Evolutionary conservation across 345 rosid species (phyloP).

Genomic region (Acer campestre): DNA sequence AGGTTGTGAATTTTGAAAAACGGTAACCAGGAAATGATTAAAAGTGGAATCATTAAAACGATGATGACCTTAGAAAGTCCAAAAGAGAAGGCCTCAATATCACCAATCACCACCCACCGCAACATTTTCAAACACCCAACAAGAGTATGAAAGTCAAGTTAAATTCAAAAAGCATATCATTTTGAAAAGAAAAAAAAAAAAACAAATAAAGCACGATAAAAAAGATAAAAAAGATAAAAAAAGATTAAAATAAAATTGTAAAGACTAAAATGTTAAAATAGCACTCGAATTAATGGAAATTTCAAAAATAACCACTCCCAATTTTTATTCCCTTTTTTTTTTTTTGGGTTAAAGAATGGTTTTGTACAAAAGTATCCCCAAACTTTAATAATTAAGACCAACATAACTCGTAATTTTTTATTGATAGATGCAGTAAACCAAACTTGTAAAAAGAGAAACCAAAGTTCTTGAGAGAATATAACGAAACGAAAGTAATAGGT

Average conservation of each 20-base stretch:
- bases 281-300: no score
- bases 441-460: no score
- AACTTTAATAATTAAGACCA: no score
- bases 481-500: no score
- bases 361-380: background rate
- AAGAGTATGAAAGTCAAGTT: no score
- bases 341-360: background rate
- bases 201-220: background rate
- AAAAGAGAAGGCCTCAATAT: background rate
- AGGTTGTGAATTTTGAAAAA: background rate
- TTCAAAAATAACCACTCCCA: no score
- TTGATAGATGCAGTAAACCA: no score
- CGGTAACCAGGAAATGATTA: background rate
- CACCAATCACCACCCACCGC: background rate
- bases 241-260: background rate
- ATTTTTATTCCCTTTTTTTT: no score
- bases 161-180: constrained; percentile 3
- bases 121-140: background rate
- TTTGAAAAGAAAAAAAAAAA: background rate
- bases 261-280: background rate
- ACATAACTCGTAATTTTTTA: no score
- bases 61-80: background rate
- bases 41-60: background rate
- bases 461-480: no score
- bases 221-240: background rate